These are phyloP conservation scores for Phaeolepiota aurea DNA, from an alignment of 768 basidiomycete species.

Conservation along the genomic window DNA sequence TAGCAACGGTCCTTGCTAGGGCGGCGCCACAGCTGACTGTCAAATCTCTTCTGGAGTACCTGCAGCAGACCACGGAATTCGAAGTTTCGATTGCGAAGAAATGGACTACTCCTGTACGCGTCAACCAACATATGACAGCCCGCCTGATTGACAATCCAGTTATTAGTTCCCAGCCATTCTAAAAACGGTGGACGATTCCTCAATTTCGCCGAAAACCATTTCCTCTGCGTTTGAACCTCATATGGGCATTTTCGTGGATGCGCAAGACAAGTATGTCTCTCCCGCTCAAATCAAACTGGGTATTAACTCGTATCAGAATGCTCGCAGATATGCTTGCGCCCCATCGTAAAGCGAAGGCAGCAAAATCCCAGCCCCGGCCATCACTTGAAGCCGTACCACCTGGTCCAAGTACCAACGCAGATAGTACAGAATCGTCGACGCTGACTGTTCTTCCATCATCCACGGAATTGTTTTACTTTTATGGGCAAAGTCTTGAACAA, in stretches of 20 bases:
- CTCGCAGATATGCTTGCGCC: conserved; percentile 86
- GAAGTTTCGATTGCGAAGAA: conserved; percentile 76
- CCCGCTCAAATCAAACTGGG: background rate
- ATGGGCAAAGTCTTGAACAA: conserved; percentile 90
- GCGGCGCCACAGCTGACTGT: conserved; percentile 67
- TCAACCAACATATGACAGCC: conserved; percentile 1
- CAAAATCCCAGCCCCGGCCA: conserved; percentile 41
- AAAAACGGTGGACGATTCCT: conserved; percentile 35
- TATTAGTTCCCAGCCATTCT: conserved; percentile 60
- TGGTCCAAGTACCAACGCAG: conserved; percentile 26
- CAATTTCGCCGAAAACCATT: conserved; percentile 58
- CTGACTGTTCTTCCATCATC: conserved; percentile 84
- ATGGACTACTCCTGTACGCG: conserved; percentile 63
- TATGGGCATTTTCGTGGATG: conserved; percentile 89
- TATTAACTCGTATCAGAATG: conserved; percentile 38
- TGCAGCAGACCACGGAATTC: conserved; percentile 85
- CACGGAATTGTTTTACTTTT: conserved; percentile 96
- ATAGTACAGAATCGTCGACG: conserved; percentile 29
- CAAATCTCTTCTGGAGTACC: conserved; percentile 71
- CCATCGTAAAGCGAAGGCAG: conserved; percentile 47
- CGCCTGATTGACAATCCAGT: too few species aligned
- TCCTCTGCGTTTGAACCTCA: conserved; percentile 90
- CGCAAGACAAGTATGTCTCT: conserved; percentile 70
- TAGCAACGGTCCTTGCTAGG: conserved; percentile 75
- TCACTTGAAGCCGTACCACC: conserved; percentile 54